Conservation (phyloP, 179 eudicot genomes). For the Nepenthes alata region DNA sequence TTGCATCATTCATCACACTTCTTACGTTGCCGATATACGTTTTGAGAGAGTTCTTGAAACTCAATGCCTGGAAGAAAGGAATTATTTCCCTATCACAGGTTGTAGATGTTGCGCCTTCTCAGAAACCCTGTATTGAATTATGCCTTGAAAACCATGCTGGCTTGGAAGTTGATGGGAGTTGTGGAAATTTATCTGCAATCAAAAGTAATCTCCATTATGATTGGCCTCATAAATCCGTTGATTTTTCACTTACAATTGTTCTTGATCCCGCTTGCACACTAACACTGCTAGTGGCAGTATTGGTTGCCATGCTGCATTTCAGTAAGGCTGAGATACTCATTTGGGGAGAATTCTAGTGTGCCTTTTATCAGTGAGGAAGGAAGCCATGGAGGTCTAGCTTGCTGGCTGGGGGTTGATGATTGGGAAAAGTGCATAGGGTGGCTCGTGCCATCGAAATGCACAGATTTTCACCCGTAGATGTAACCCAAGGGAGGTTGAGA, state of each 20-base stretch:
- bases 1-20: constrained; percentile 93
- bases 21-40: constrained; percentile 85
- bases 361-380: constrained; percentile 87
- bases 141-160: constrained; percentile 91
- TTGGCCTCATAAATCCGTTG: constrained; percentile 64
- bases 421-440: constrained; percentile 87
- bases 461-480: constrained; percentile 41
- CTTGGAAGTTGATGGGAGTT: constrained; percentile 44
- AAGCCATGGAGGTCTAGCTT: constrained; percentile 94
- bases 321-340: constrained; percentile 68
- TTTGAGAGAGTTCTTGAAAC: constrained; percentile 75
- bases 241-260: constrained; percentile 82
- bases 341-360: constrained; percentile 58
- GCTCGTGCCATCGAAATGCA: constrained; percentile 53
- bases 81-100: constrained; percentile 75
- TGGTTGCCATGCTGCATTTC: constrained; percentile 97
- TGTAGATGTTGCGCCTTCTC: constrained; percentile 65
- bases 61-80: constrained; percentile 86
- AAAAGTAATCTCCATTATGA: constrained; percentile 90
- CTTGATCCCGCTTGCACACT: constrained; percentile 81
- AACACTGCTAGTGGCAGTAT: constrained; percentile 94
- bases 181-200: constrained; percentile 52
- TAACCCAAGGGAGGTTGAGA: constrained; percentile 79
- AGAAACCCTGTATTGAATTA: constrained; percentile 81
- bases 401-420: constrained; percentile 68